Conservation (phyloP, 2,329 filamentous ascomycete genomes). For the Trichoderma aggressivum region DNA sequence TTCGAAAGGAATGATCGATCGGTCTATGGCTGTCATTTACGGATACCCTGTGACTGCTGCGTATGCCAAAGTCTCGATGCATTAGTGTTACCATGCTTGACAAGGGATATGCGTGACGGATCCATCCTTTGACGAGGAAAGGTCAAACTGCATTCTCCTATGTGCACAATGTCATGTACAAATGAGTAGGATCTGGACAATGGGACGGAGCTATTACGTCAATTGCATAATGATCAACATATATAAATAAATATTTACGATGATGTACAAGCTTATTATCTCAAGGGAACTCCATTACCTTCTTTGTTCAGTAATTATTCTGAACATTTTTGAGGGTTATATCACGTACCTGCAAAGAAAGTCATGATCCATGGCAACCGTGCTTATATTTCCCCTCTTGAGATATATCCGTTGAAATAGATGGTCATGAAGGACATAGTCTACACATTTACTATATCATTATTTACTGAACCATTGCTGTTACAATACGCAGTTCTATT, state of each 20-base stretch:
- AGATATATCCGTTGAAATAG: not conserved
- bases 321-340: not conserved
- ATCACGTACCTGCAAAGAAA: not conserved
- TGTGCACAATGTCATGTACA: not conserved
- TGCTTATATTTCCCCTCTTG: not conserved
- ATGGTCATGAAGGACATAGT: not conserved
- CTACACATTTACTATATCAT: not conserved
- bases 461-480: not conserved
- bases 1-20: not conserved
- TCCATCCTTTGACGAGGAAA: not conserved
- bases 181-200: not conserved
- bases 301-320: not conserved
- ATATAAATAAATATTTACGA: not conserved
- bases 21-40: not conserved
- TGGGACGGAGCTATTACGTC: not conserved
- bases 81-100: not conserved
- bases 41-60: not conserved
- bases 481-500: not conserved
- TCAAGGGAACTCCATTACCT: not conserved
- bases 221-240: not conserved
- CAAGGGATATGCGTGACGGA: not conserved
- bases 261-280: not conserved
- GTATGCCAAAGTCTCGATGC: not conserved
- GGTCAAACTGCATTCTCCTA: not conserved
- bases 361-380: not conserved